Evolutionary conservation across 2,329 filamentous ascomycete genomes (phyloP).

Genomic region (Dryadomyces quercus-mongolicae): DNA sequence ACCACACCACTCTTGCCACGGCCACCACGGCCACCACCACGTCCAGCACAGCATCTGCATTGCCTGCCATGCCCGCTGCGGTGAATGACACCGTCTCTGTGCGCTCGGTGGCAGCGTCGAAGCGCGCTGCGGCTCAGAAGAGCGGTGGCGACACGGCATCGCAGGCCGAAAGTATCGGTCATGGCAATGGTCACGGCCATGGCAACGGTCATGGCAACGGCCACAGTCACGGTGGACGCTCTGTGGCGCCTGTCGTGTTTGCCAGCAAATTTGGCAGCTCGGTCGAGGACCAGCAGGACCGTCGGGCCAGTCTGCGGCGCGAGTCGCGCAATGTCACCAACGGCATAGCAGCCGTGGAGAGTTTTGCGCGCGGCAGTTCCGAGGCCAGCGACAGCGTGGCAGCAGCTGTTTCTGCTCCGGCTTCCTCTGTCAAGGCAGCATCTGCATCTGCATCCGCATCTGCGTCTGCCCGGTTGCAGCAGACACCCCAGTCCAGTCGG

Average conservation of each 20-base stretch:
- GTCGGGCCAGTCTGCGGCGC: conserved; percentile 15
- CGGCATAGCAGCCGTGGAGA: conserved; percentile 22
- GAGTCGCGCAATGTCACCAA: conserved; percentile 22
- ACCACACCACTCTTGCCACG: not conserved
- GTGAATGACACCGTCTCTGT: conserved; percentile 7
- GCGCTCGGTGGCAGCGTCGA: conserved; percentile 5
- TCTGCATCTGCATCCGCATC: conserved; percentile 6
- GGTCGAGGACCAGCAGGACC: conserved; percentile 12
- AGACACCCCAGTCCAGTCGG: conserved; percentile 6
- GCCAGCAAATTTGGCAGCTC: conserved; percentile 14
- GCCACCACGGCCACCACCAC: not conserved
- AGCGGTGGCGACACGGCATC: conserved; percentile 3
- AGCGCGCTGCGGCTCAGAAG: conserved; percentile 5
- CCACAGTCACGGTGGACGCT: not conserved
- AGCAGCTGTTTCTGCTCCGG: too few species aligned
- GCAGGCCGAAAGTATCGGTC: not conserved
- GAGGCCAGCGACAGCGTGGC: not conserved
- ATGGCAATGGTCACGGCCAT: not conserved
- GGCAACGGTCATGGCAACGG: not conserved
- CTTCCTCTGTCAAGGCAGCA: conserved; percentile 2
- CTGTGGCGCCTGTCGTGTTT: conserved; percentile 6
- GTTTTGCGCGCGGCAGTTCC: conserved; percentile 22
- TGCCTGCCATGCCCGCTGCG: conserved; percentile 8
- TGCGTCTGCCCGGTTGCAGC: not conserved
- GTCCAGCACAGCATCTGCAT: not conserved